Evolutionary conservation across 768 basidiomycete species (phyloP), one percentile per base, ranked within the genome.

Genomic region (Cystofilobasidium bisporidii): DNA sequence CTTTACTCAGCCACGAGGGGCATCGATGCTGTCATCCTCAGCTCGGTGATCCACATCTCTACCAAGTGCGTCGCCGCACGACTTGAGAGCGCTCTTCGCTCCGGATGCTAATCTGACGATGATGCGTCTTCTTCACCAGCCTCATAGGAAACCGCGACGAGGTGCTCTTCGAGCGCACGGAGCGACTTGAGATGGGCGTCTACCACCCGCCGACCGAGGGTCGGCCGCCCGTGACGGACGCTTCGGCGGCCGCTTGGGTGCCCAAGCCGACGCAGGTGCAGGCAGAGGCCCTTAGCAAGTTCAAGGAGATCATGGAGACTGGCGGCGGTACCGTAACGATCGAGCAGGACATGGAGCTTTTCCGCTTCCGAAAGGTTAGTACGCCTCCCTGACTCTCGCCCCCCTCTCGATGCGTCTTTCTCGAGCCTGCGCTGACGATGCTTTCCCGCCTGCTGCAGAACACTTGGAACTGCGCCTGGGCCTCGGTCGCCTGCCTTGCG

Each of bases 1-100:
- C 78, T 88, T 24, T 86, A 87, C 73, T 71, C 81, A 12, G 80
- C 84, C 3, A 71, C 73, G 0, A 65, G 74, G 33, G 61, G 63
- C 14, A 58, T 64, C 10, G 72, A 73, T 22, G 73, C 71, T 9
- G 74, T 74, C 1, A 71, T 77, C 30, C 62, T 77, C 36, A 74
- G 73, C 9, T 63, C 67, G 8, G 61, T 68, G 26, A 32, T 56
- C 30, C 53, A 56, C 17, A 56, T 56, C 28, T 22, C 18, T 1
- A 56, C 53, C 4, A 56, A 56, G 48, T 50, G 10, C 8, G 48
- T 50, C 48, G n/a, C n/a, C n/a, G n/a, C 48, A 55, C 5, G 11
- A 33, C 36, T 20, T 24, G 22, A 24, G 9, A 40, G 60, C n/a
- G 8, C 22, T 56, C n/a, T 64, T 32, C 12, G 24, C 4, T 26